Conservation (phyloP, 176 grass and related monocot genomes). For the Zea luxurians region DNA sequence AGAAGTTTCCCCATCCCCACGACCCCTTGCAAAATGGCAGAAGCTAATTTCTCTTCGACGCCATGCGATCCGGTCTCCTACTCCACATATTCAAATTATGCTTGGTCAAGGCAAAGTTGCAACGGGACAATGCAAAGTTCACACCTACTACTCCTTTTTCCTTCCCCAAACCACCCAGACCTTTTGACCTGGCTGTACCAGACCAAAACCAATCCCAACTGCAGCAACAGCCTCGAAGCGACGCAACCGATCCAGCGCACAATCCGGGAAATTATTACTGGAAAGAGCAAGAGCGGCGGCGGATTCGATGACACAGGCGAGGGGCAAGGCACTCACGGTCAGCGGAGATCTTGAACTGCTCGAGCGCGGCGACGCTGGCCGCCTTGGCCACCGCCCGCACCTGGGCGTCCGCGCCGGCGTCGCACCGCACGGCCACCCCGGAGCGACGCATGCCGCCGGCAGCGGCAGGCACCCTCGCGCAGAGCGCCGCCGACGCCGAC, state of each 20-base stretch:
- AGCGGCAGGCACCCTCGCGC: slow-evolving; percentile 32
- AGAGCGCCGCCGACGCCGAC: not conserved
- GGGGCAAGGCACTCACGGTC: slow-evolving; percentile 64
- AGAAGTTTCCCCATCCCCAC: no score
- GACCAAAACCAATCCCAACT: slow-evolving; percentile 22
- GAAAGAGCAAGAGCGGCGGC: slow-evolving; percentile 5
- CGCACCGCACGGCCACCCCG: slow-evolving; percentile 54
- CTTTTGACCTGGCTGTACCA: slow-evolving; percentile 15
- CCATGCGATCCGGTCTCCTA: not conserved
- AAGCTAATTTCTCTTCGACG: not conserved
- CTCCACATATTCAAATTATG: not conserved
- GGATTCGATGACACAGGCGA: not conserved
- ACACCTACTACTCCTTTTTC: not conserved
- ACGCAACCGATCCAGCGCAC: slow-evolving; percentile 6
- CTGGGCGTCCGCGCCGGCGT: slow-evolving; percentile 61
- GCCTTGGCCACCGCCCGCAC: slow-evolving; percentile 45
- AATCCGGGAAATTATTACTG: not conserved
- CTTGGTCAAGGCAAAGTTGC: not conserved
- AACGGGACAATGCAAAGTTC: slow-evolving; percentile 11
- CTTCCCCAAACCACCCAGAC: not conserved
- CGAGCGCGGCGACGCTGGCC: slow-evolving; percentile 64
- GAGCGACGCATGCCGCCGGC: slow-evolving; percentile 32
- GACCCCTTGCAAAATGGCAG: no score
- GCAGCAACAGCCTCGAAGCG: not conserved
- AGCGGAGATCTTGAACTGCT: slow-evolving; percentile 98